Percentiles rank a stretch among this genome's conserved stretches.
Conservation (phyloP, 768 basidiomycete species). For the Roridomyces roridus region DNA sequence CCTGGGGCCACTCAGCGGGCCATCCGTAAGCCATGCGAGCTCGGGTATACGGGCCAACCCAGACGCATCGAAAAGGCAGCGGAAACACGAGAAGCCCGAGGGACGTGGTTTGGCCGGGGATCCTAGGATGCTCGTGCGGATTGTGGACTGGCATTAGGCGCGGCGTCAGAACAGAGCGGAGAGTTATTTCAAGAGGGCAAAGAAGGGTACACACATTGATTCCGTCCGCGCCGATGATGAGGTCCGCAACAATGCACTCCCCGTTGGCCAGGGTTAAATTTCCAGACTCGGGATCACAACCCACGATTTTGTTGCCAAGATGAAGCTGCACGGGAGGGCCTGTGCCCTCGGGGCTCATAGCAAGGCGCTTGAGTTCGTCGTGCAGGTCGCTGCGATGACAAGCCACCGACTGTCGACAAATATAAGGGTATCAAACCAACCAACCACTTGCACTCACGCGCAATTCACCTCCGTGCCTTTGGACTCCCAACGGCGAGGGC, state of each 20-base stretch:
- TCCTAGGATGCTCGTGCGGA: conserved; percentile 2
- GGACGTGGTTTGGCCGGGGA: background rate
- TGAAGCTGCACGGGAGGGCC: background rate
- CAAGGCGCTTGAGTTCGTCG: no score
- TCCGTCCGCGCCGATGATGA: conserved; percentile 45
- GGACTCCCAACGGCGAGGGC: no score
- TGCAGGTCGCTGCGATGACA: no score
- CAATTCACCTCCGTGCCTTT: no score
- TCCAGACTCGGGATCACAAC: conserved; percentile 31
- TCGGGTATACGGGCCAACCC: background rate
- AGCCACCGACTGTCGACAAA: no score
- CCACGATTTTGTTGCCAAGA: background rate
- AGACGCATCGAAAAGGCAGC: conserved; percentile 3
- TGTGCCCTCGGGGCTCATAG: no score
- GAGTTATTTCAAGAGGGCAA: no score
- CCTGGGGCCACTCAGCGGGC: background rate
- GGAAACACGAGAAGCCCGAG: background rate
- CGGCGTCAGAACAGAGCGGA: no score
- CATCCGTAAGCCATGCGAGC: background rate
- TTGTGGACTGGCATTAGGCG: conserved; percentile 5
- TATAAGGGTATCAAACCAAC: no score
- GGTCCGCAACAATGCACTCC: conserved; percentile 38
- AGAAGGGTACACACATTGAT: conserved; percentile 6
- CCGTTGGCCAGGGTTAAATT: conserved; percentile 40
- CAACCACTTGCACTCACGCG: no score